These are phyloP conservation scores for Castanospermum australe DNA, from an alignment of 306 rosid genomes.

Conservation along the genomic window DNA sequence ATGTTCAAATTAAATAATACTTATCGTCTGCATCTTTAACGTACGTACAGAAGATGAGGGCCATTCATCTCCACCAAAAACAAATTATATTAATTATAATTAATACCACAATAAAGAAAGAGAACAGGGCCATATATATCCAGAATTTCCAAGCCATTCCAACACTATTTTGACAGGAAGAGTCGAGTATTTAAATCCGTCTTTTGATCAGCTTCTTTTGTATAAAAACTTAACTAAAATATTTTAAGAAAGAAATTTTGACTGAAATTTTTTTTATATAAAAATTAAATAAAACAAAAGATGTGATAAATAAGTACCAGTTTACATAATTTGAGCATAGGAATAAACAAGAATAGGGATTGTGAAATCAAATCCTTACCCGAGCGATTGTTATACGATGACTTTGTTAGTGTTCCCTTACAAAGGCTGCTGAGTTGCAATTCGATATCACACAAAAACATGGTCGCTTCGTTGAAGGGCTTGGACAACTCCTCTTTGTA, in stretches of 20 bases:
- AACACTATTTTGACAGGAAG: neutral
- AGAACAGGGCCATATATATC: neutral
- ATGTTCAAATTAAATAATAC: neutral
- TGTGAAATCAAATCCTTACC: constrained; percentile 20
- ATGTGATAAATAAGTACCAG: too few relatives aligned
- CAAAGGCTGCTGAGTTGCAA: constrained; percentile 71
- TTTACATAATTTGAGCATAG: neutral
- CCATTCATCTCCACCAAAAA: neutral
- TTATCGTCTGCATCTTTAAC: neutral
- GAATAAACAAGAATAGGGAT: neutral
- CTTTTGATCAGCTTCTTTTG: too few relatives aligned
- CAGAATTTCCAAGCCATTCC: neutral
- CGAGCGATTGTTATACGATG: constrained; percentile 37
- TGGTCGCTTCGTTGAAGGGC: constrained; percentile 70
- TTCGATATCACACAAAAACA: constrained; percentile 59
- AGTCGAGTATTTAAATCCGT: too few relatives aligned
- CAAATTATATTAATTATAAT: too few relatives aligned
- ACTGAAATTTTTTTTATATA: too few relatives aligned
- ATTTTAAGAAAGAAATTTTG: too few relatives aligned
- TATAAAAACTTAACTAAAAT: too few relatives aligned
- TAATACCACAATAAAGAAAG: neutral
- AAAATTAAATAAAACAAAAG: too few relatives aligned
- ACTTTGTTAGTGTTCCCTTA: constrained; percentile 47
- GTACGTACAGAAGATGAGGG: constrained; percentile 23
- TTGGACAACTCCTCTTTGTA: constrained; percentile 68